Evolutionary conservation across 2,329 filamentous ascomycete species (phyloP).

Genomic region (Neurospora sp.): DNA sequence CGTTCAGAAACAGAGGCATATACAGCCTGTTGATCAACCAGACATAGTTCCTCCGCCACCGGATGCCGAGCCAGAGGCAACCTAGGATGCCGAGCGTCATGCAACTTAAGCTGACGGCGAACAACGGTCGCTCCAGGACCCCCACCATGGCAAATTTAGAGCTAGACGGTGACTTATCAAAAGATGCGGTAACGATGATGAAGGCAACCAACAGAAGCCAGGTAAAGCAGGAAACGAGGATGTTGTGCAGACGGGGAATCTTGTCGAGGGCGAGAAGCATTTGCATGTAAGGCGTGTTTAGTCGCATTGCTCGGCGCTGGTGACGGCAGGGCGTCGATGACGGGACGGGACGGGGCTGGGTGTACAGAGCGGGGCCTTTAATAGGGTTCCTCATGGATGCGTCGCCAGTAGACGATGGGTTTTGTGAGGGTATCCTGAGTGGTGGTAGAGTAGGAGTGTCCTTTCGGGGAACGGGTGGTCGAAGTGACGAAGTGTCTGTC

Average conservation of each 20-base stretch:
- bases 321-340: neutral
- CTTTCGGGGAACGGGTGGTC: neutral
- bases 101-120: constrained; percentile 28
- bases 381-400: neutral
- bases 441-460: neutral
- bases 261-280: constrained; percentile 38
- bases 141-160: too few relatives aligned
- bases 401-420: neutral
- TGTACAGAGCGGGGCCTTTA: neutral
- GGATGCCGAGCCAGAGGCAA: constrained; percentile 33
- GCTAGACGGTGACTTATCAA: constrained; percentile 23
- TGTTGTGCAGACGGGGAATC: constrained; percentile 36
- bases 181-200: constrained; percentile 42
- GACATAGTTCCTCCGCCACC: constrained; percentile 39
- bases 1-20: constrained; percentile 34
- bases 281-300: constrained; percentile 28
- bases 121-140: too few relatives aligned
- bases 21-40: constrained; percentile 45
- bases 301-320: neutral
- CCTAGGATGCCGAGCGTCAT: constrained; percentile 31
- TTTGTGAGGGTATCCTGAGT: neutral
- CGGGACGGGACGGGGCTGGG: neutral
- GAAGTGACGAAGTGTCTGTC: neutral
- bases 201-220: constrained; percentile 45
- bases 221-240: constrained; percentile 33